A percentile compares a stretch with the other conserved stretches of the same genome.
Evolutionary conservation across 2,329 filamentous ascomycete genomes (phyloP).

Genomic region (Trichoderma harzianum): DNA sequence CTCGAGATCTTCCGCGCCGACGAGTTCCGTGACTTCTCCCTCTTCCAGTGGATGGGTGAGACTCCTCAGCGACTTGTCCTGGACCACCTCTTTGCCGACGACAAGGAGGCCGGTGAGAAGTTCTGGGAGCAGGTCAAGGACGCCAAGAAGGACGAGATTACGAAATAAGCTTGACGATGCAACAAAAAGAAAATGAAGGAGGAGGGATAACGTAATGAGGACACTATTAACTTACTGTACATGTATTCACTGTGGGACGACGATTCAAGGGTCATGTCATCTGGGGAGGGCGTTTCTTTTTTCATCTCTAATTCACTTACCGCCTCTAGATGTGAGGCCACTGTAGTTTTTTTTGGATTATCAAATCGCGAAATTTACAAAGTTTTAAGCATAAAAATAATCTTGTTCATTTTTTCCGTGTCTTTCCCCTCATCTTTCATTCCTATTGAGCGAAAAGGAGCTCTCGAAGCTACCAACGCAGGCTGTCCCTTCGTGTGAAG

Average conservation of each 20-base stretch:
- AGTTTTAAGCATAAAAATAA: not conserved
- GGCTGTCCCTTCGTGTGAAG: not conserved
- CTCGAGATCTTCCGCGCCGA: conserved; percentile 72
- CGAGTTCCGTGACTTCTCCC: conserved; percentile 67
- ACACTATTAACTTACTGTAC: not conserved
- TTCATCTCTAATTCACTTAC: not conserved
- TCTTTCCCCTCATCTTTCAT: not conserved
- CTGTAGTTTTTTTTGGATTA: not conserved
- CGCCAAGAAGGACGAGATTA: conserved; percentile 57
- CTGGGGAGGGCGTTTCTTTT: conserved; percentile 3
- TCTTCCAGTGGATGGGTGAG: conserved; percentile 74
- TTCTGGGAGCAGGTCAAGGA: conserved; percentile 62
- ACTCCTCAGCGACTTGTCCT: conserved; percentile 63
- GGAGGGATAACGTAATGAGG: not conserved
- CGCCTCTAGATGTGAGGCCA: not conserved
- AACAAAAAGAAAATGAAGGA: not conserved
- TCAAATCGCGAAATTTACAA: not conserved
- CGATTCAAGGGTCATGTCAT: not conserved
- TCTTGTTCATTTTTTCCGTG: not conserved
- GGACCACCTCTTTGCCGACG: conserved; percentile 63
- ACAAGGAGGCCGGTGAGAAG: conserved; percentile 57
- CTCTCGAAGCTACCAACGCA: not conserved
- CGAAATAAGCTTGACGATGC: conserved; percentile 20
- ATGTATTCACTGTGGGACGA: conserved; percentile 7
- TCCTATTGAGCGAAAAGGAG: not conserved